A percentile compares a stretch with the other conserved stretches of the same genome.
phyloP scores from a whole-genome alignment of 116 monocot species.

The Papilionanthe hybrid region DNA sequence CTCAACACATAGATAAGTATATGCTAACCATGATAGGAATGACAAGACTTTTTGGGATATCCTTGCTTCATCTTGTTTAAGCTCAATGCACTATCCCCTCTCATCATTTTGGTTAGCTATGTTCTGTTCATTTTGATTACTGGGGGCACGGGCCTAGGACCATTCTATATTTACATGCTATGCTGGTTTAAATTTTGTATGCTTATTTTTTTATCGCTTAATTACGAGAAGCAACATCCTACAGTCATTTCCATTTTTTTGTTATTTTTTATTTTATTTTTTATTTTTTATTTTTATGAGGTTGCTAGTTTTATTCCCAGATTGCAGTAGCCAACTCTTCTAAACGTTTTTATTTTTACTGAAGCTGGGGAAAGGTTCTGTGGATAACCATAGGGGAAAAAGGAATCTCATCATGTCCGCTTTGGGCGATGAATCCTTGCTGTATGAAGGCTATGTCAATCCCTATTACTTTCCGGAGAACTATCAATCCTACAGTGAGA shows the following conservation, averaged over 20 bases:
- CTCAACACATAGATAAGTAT: too few species aligned
- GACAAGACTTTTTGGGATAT: too few species aligned
- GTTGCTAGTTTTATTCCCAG: neutral
- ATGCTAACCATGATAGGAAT: too few species aligned
- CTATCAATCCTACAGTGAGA: constrained; percentile 66
- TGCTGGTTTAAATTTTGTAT: neutral
- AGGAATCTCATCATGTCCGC: constrained; percentile 79
- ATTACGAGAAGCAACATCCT: neutral
- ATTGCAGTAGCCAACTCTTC: neutral
- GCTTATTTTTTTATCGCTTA: neutral
- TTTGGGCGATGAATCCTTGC: constrained; percentile 87
- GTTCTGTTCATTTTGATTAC: too few species aligned
- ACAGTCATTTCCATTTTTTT: neutral
- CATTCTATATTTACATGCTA: neutral
- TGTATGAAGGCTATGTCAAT: constrained; percentile 65
- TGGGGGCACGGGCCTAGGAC: neutral
- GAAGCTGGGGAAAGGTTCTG: constrained; percentile 40
- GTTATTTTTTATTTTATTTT: neutral
- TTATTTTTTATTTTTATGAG: neutral
- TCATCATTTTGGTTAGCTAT: too few species aligned
- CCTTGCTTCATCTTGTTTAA: too few species aligned
- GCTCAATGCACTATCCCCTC: too few species aligned
- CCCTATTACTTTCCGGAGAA: constrained; percentile 49
- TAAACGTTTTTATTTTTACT: constrained; percentile 10
- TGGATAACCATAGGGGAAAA: constrained; percentile 80